Conservation (phyloP, 352 stramenopile genomes). For the Pythium rhizo-oryzae region DNA sequence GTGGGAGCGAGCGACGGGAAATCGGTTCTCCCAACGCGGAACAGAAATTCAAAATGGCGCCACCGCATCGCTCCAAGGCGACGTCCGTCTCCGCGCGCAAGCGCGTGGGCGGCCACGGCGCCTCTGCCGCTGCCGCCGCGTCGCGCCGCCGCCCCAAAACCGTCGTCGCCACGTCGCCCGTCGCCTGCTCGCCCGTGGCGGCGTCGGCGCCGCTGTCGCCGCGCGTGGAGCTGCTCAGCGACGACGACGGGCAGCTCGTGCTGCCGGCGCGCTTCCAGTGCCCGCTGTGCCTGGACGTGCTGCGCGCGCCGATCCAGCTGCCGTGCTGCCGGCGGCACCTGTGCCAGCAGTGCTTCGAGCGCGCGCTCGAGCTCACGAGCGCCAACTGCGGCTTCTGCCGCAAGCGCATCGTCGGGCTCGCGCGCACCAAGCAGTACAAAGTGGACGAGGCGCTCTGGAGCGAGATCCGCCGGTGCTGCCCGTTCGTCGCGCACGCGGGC, state of each 20-base stretch:
- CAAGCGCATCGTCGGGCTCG: constrained; percentile 74
- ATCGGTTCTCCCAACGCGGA: too few species aligned
- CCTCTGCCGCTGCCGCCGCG: background rate
- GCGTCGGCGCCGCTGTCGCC: background rate
- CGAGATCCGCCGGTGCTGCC: constrained; percentile 52
- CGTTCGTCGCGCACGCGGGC: constrained; percentile 37
- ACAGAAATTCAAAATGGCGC: background rate
- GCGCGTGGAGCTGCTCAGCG: constrained; percentile 16
- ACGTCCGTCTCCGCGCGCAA: background rate
- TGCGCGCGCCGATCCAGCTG: constrained; percentile 64
- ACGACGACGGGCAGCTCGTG: constrained; percentile 28
- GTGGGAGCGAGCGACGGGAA: too few species aligned
- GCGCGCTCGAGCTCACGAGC: constrained; percentile 70
- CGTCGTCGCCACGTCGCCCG: too few species aligned
- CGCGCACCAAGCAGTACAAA: constrained; percentile 73
- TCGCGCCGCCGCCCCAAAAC: background rate
- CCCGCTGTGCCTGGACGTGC: constrained; percentile 76
- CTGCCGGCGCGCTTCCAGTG: constrained; percentile 75
- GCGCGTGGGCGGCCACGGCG: background rate
- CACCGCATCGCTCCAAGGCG: background rate
- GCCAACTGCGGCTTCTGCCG: constrained; percentile 83
- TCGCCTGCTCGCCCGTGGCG: too few species aligned
- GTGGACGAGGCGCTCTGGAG: constrained; percentile 65
- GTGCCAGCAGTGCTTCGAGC: constrained; percentile 76
- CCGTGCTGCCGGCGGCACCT: constrained; percentile 75